phyloP scores from a whole-genome alignment of 495 filamentous ascomycete species.

The Aspergillus sclerotiicarbonarius region DNA sequence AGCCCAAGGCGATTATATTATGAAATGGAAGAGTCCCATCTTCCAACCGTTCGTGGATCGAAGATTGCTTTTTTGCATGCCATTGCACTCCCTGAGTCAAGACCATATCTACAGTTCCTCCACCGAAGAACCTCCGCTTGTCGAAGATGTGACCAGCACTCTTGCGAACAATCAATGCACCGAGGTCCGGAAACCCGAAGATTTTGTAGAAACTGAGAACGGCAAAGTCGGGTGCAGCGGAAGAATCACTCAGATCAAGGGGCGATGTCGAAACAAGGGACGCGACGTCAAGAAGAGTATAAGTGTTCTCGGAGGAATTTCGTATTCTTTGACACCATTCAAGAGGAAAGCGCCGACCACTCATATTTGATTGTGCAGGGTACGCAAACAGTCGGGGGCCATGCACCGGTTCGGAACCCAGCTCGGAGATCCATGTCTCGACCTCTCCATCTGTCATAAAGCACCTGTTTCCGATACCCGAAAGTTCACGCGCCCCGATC shows the following conservation, averaged over 20 bases:
- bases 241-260: slow-evolving; percentile 63
- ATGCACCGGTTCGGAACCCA: slow-evolving; percentile 21
- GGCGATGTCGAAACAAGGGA: slow-evolving; percentile 74
- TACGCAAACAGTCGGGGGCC: slow-evolving; percentile 67
- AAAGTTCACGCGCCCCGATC: slow-evolving; percentile 76
- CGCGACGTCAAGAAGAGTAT: slow-evolving; percentile 88
- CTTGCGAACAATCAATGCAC: slow-evolving; percentile 80
- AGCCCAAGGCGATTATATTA: slow-evolving; percentile 76
- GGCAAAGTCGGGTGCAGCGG: slow-evolving; percentile 76
- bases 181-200: slow-evolving; percentile 92
- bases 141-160: slow-evolving; percentile 60
- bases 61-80: slow-evolving; percentile 69
- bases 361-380: slow-evolving; percentile 91
- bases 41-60: slow-evolving; percentile 78
- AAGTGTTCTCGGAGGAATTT: slow-evolving; percentile 33
- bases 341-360: slow-evolving; percentile 73
- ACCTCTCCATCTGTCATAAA: slow-evolving; percentile 65
- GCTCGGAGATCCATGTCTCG: slow-evolving; percentile 59
- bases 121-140: slow-evolving; percentile 79
- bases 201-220: slow-evolving; percentile 95
- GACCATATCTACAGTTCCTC: slow-evolving; percentile 91
- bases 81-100: slow-evolving; percentile 44
- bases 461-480: slow-evolving; percentile 58
- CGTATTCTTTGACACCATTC: slow-evolving; percentile 64
- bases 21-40: slow-evolving; percentile 91